These are phyloP conservation scores for Pigoraptor vietnamica DNA, from an alignment of 78 protist species.

Conservation along the genomic window DNA sequence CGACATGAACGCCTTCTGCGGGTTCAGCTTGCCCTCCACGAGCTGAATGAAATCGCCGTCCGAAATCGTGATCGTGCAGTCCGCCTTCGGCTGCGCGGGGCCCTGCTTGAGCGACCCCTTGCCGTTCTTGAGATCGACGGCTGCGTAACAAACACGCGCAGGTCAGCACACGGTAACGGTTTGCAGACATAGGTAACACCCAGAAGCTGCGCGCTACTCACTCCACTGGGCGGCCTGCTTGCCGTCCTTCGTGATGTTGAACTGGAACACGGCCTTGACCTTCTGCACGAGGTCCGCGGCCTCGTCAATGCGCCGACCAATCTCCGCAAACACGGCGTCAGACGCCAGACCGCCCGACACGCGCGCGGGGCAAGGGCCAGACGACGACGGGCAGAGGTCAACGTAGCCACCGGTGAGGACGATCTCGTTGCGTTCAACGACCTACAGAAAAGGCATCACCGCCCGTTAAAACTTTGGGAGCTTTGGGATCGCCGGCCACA, in stretches of 20 bases:
- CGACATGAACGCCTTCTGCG: not conserved
- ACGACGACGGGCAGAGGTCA: not conserved
- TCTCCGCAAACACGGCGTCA: not conserved
- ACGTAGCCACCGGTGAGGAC: not conserved
- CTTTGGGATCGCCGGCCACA: no score
- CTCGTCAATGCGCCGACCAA: not conserved
- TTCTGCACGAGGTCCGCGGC: not conserved
- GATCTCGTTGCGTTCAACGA: slow-evolving; percentile 5
- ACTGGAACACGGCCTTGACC: slow-evolving; percentile 16
- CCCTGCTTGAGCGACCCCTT: not conserved
- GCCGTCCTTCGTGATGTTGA: slow-evolving; percentile 3
- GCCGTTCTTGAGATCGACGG: slow-evolving; percentile 15
- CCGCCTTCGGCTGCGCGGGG: not conserved
- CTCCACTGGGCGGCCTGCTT: slow-evolving; percentile 9
- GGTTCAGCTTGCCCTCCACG: not conserved
- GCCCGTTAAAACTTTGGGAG: not conserved
- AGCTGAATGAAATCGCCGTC: slow-evolving; percentile 8
- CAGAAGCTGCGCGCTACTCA: not conserved
- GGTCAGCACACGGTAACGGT: no score
- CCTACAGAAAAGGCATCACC: not conserved
- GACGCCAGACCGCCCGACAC: not conserved
- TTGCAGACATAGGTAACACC: not conserved
- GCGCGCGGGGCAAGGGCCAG: not conserved
- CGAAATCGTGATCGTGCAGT: not conserved
- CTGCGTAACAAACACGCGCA: not conserved